Percentiles rank a stretch among this genome's conserved stretches.
phyloP scores from a whole-genome alignment of 805 yeast genomes.

The Zygosaccharomyces rouxii region DNA sequence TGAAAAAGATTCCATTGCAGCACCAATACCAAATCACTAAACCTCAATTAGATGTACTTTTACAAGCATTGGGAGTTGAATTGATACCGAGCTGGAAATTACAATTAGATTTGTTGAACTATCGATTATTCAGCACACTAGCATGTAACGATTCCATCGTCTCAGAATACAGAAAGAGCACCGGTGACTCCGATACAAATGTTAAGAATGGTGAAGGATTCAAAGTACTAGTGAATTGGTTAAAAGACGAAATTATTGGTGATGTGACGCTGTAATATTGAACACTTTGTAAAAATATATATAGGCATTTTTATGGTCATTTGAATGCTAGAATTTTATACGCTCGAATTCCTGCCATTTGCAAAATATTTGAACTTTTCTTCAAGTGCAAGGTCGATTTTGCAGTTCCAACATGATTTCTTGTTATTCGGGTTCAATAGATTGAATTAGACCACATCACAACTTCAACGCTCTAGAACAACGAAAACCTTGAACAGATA shows the following conservation, averaged over 20 bases:
- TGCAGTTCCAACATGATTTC: neutral
- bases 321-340: neutral
- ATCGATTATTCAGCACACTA: slow-evolving; percentile 17
- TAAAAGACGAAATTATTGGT: slow-evolving; percentile 22
- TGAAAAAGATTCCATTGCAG: slow-evolving; percentile 21
- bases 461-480: neutral
- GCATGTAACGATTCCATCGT: slow-evolving; percentile 13
- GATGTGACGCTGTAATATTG: slow-evolving; percentile 8
- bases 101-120: slow-evolving; percentile 24
- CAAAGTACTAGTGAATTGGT: slow-evolving; percentile 18
- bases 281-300: neutral
- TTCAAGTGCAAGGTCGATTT: neutral
- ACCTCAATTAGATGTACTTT: slow-evolving; percentile 20
- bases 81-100: slow-evolving; percentile 24
- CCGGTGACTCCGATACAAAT: slow-evolving; percentile 8
- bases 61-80: slow-evolving; percentile 21
- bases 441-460: neutral
- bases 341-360: neutral
- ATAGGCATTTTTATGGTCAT: neutral
- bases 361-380: neutral
- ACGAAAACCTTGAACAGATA: neutral
- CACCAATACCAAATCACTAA: slow-evolving; percentile 18
- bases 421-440: neutral
- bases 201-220: slow-evolving; percentile 18
- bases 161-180: slow-evolving; percentile 10